phyloP scores from a whole-genome alignment of 192 early-diverging fungal species.

The Ambispora gerdemannii region DNA sequence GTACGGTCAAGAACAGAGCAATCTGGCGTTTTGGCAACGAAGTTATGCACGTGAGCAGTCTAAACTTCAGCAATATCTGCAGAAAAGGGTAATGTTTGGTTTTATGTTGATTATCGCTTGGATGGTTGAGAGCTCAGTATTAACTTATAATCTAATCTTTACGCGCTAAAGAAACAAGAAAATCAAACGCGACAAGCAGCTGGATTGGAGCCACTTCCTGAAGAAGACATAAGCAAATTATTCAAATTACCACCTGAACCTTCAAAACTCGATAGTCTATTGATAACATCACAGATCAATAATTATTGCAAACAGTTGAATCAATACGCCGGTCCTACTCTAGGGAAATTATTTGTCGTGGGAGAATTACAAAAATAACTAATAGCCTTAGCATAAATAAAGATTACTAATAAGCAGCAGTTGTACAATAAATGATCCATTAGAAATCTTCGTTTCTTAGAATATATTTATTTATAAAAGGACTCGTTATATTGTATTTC shows the following conservation, averaged over 20 bases:
- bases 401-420: too few relatives aligned
- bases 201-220: constrained; percentile 71
- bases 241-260: constrained; percentile 82
- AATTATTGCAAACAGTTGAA: constrained; percentile 91
- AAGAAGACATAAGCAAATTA: constrained; percentile 71
- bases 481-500: too few relatives aligned
- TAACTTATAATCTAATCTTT: too few relatives aligned
- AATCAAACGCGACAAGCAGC: constrained; percentile 63
- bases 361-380: constrained; percentile 70
- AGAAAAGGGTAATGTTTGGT: constrained; percentile 50
- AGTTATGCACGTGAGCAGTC: constrained; percentile 83
- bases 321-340: constrained; percentile 89
- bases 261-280: constrained; percentile 82
- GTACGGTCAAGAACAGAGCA: constrained; percentile 84
- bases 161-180: constrained; percentile 65
- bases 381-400: too few relatives aligned
- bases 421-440: too few relatives aligned
- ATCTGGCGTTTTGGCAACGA: constrained; percentile 95
- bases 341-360: constrained; percentile 86
- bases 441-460: too few relatives aligned
- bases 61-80: constrained; percentile 60
- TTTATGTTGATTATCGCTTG: too few relatives aligned
- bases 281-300: constrained; percentile 89
- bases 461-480: too few relatives aligned
- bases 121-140: too few relatives aligned